A percentile compares a stretch with the other conserved stretches of the same genome.
Conservation (phyloP, 2,329 filamentous ascomycete species). For the Chaetomiaceae sp. region DNA sequence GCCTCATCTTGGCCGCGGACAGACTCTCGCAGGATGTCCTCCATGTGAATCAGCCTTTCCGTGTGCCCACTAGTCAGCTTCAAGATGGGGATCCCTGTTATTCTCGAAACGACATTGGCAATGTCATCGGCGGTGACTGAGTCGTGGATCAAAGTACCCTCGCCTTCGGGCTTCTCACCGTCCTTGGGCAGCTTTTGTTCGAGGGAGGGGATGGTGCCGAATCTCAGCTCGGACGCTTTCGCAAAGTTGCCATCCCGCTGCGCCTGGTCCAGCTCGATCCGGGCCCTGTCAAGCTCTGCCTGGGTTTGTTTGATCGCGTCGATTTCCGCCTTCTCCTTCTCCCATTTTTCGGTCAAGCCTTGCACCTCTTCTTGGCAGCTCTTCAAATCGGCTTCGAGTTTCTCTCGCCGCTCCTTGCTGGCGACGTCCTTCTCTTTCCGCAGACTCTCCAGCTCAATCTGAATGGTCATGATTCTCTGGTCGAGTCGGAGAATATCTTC, state of each 20-base stretch:
- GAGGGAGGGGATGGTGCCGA: constrained; percentile 75
- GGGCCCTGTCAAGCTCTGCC: constrained; percentile 78
- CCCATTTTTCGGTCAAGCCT: constrained; percentile 77
- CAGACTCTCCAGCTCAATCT: constrained; percentile 91
- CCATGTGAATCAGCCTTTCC: constrained; percentile 93
- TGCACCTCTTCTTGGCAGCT: constrained; percentile 69
- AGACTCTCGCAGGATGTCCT: constrained; percentile 75
- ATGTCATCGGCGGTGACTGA: constrained; percentile 95
- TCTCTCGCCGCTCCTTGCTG: constrained; percentile 80
- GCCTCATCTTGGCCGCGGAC: constrained; percentile 94
- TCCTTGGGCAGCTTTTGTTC: constrained; percentile 77
- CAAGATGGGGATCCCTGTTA: constrained; percentile 86
- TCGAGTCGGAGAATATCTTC: constrained; percentile 90
- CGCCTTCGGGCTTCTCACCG: constrained; percentile 39
- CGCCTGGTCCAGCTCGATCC: constrained; percentile 78
- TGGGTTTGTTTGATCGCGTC: constrained; percentile 82
- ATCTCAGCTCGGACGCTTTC: constrained; percentile 83
- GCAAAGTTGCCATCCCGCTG: constrained; percentile 85
- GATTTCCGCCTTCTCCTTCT: constrained; percentile 80
- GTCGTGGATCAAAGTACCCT: constrained; percentile 72
- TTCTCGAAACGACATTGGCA: constrained; percentile 79
- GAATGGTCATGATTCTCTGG: constrained; percentile 92
- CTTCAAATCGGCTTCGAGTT: constrained; percentile 72
- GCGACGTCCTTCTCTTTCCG: constrained; percentile 89
- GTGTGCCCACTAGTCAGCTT: constrained; percentile 92